These are phyloP conservation scores for Cladosporium sp. DNA, from an alignment of 2,329 filamentous ascomycete genomes.

Conservation along the genomic window DNA sequence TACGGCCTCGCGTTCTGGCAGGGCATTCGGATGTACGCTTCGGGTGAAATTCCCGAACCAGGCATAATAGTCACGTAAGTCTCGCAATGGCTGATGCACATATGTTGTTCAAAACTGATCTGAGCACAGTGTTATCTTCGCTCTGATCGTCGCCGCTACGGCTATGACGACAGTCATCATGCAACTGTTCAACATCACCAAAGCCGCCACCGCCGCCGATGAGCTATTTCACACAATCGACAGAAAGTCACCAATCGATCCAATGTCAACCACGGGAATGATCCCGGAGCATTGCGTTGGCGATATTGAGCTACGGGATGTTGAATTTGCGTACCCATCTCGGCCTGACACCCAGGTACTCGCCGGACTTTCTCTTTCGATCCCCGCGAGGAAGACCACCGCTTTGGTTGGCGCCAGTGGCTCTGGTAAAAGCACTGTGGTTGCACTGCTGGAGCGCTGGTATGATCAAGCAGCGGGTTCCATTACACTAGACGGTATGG, in stretches of 20 bases:
- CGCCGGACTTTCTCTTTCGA: slow-evolving; percentile 29
- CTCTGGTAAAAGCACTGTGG: slow-evolving; percentile 35
- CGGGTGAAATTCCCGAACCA: slow-evolving; percentile 28
- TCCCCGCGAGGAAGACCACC: slow-evolving; percentile 40
- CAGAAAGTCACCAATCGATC: slow-evolving; percentile 36
- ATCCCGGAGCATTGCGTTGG: slow-evolving; percentile 23
- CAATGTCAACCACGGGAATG: slow-evolving; percentile 26
- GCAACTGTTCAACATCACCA: slow-evolving; percentile 39
- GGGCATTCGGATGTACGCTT: slow-evolving; percentile 35
- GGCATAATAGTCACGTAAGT: slow-evolving; percentile 34
- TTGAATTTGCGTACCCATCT: slow-evolving; percentile 68
- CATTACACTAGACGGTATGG: slow-evolving; percentile 30
- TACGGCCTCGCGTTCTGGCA: slow-evolving; percentile 42
- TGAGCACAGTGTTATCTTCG: slow-evolving; percentile 3
- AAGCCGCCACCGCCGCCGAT: slow-evolving; percentile 38
- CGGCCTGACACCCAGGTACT: slow-evolving; percentile 35
- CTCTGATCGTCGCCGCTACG: slow-evolving; percentile 7
- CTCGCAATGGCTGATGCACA: not conserved
- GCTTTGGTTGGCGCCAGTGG: slow-evolving; percentile 40
- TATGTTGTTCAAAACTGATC: not conserved
- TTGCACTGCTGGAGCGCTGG: slow-evolving; percentile 34
- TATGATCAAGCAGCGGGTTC: slow-evolving; percentile 27
- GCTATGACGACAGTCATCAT: slow-evolving; percentile 10
- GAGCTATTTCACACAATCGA: slow-evolving; percentile 41
- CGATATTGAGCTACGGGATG: slow-evolving; percentile 58